Conservation (phyloP, 306 rosid genomes). For the Casuarina equisetifolia region DNA sequence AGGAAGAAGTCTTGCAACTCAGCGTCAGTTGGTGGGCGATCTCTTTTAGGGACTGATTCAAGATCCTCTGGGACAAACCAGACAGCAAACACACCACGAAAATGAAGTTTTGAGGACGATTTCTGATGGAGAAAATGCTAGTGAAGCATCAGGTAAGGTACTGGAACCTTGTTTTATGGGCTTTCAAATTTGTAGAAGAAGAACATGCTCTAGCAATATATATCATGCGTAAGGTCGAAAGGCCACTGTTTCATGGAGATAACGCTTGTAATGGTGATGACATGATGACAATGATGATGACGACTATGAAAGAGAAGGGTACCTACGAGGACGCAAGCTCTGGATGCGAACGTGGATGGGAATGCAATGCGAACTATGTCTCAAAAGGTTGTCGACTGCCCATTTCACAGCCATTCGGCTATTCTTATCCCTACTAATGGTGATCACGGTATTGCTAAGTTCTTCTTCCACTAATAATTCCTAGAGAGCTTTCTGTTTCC, state of each 20-base stretch:
- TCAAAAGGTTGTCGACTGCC: conserved; percentile 71
- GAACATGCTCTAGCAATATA: not conserved
- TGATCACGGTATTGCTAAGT: conserved; percentile 40
- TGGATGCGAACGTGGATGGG: conserved; percentile 67
- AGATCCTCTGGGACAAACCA: conserved; percentile 41
- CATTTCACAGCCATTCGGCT: conserved; percentile 70
- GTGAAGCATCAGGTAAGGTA: too few species aligned
- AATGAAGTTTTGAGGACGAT: too few species aligned
- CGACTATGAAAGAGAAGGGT: conserved; percentile 41
- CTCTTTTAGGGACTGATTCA: conserved; percentile 33
- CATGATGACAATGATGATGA: not conserved
- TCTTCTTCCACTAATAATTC: not conserved
- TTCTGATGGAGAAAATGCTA: too few species aligned
- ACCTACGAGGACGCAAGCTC: conserved; percentile 67
- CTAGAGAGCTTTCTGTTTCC: not conserved
- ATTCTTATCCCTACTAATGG: conserved; percentile 55
- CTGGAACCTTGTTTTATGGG: too few species aligned
- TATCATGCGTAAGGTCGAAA: too few species aligned
- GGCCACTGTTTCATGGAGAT: not conserved
- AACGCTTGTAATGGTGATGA: not conserved
- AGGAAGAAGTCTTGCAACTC: conserved; percentile 76
- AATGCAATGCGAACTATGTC: conserved; percentile 36
- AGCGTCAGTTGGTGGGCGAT: conserved; percentile 63
- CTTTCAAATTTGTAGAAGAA: too few species aligned
- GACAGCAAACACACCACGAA: not conserved